Conservation (phyloP, 2,329 filamentous ascomycete species). For the Raffaelea deltoideospora region DNA sequence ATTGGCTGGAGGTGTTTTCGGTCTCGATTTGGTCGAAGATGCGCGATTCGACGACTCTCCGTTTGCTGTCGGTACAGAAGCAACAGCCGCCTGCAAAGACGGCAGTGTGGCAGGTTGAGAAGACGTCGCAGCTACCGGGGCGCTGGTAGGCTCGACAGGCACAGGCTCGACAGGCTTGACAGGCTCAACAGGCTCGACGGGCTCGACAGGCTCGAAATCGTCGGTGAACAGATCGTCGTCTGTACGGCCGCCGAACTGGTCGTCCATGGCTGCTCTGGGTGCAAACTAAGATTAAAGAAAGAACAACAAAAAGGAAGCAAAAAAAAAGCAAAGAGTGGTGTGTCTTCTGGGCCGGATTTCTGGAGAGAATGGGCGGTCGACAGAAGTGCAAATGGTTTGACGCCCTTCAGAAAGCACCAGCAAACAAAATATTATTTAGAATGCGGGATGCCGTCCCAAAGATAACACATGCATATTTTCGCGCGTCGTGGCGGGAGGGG, state of each 20-base stretch:
- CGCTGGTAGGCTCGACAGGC: neutral
- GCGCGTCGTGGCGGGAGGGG: too few relatives aligned
- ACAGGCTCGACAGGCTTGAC: too few relatives aligned
- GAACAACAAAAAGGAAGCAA: neutral
- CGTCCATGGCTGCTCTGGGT: conserved; percentile 32
- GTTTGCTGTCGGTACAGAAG: too few relatives aligned
- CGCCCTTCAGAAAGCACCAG: too few relatives aligned
- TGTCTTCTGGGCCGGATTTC: too few relatives aligned
- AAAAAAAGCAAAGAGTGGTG: too few relatives aligned
- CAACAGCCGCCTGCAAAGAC: neutral
- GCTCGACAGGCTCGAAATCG: conserved; percentile 40
- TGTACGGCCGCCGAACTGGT: conserved; percentile 44
- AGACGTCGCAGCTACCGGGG: neutral
- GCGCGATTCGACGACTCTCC: neutral
- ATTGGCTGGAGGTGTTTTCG: neutral
- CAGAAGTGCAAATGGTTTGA: too few relatives aligned
- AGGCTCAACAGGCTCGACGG: too few relatives aligned
- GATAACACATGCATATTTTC: too few relatives aligned
- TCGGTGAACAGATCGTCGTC: conserved; percentile 49
- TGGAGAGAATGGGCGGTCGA: too few relatives aligned
- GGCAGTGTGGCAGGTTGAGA: neutral
- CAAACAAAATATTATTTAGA: too few relatives aligned
- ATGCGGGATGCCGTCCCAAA: too few relatives aligned
- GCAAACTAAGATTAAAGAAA: neutral
- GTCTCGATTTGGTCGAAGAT: neutral